Conservation (phyloP, 2,329 filamentous ascomycete species). For the Grosmannia penicillata region DNA sequence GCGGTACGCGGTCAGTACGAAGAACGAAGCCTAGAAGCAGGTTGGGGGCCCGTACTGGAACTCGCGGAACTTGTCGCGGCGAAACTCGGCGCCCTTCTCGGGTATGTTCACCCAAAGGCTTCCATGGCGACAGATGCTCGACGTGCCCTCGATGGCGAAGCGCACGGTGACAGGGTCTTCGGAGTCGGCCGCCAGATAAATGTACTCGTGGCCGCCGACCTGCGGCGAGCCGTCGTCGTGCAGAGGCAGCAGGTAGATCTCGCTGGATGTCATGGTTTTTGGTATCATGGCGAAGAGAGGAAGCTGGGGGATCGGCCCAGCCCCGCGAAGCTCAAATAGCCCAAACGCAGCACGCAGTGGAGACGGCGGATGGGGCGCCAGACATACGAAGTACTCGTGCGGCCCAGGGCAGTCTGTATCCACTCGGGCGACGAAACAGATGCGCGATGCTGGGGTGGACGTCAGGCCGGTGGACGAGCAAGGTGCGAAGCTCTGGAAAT, state of each 20-base stretch:
- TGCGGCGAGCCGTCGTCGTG: slow-evolving; percentile 88
- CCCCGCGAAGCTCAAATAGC: neutral
- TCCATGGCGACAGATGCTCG: slow-evolving; percentile 86
- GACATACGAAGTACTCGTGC: no score
- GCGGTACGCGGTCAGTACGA: neutral
- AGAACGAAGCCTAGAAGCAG: neutral
- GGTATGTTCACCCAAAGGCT: slow-evolving; percentile 97
- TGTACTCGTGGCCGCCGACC: slow-evolving; percentile 66
- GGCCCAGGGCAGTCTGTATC: no score
- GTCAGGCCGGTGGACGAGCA: no score
- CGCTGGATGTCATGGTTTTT: slow-evolving; percentile 46
- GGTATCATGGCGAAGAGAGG: slow-evolving; percentile 31
- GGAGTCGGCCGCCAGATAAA: slow-evolving; percentile 69
- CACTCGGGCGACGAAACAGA: no score
- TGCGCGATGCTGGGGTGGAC: no score
- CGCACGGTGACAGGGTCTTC: slow-evolving; percentile 64
- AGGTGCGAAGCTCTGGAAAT: no score
- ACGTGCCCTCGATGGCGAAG: slow-evolving; percentile 86
- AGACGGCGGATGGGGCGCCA: neutral
- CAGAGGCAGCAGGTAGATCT: slow-evolving; percentile 79
- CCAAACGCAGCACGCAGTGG: neutral
- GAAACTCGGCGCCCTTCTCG: slow-evolving; percentile 57
- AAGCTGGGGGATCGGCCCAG: neutral
- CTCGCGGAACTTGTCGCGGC: slow-evolving; percentile 66
- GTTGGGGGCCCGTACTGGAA: slow-evolving; percentile 54